Base-by-base conservation (phyloP, 2,329 filamentous ascomycete genomes). In the Zasmidium angulare region DNA sequence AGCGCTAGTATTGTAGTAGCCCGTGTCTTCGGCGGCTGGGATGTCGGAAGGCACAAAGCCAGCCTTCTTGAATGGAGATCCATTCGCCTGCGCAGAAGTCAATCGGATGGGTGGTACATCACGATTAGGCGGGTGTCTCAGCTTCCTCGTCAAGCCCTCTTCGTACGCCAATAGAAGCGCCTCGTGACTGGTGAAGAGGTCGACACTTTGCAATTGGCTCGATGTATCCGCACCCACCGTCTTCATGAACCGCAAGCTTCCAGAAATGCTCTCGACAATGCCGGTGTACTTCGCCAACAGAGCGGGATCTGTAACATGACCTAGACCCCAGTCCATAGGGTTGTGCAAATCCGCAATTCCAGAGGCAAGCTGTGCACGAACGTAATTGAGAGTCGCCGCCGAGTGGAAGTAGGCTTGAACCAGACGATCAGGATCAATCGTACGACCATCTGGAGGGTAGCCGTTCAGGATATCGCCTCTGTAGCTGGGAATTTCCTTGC, bases 391-490 rank as follows among this genome's bases (percentile, higher is more conserved):
- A 0, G 95, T 99, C 9, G 92, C 91, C 1, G 95, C 91, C 0
- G 93, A 97, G 76, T 98, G 89, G 77, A 96, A 95, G 80, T 99
- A 99, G 2, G 95, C 95, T 63, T 89, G 87, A 43, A 98, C 89
- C 7, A 99, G 83, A 43, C 95, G 85, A 52, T 85, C 84, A 0
- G 95, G 93, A 72, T 98, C 91, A 31, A 96, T 87, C 43, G 84
- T 84, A 57, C 95, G 82, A 64, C 93, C 86, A n/a, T 88, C 85
- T 0, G 86, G 78, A 40, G 86, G 84, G 77, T 88, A 96, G 23
- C 93, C 93, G 72, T 99, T 99, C 64, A 99, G 82, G 62, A 98
- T 98, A 69, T 99, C 95, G 17, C 95, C 95, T 54, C 95, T 84
- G 82, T 98, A 99, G 46, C 90, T 95, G 2, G 91, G 90, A 56